These are phyloP conservation scores for Rhizopogon rudus DNA, from an alignment of 768 basidiomycete species.

Conservation along the genomic window DNA sequence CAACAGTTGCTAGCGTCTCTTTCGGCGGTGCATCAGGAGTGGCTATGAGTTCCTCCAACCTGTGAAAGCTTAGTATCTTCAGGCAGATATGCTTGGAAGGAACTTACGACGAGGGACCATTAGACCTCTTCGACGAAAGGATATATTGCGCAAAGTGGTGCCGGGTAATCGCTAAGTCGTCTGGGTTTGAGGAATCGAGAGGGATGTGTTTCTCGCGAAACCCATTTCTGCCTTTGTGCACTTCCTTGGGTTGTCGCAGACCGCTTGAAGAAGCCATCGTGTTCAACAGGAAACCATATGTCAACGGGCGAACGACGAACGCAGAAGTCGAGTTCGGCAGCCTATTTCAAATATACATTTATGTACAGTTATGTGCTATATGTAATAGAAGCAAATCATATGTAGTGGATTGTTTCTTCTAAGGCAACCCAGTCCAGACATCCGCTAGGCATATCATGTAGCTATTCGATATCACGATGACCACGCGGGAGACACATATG, in stretches of 20 bases:
- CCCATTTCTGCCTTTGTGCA: slow-evolving; percentile 13
- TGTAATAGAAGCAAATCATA: too few relatives aligned
- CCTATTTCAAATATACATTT: too few relatives aligned
- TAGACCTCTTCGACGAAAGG: slow-evolving; percentile 32
- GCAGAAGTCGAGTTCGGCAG: too few relatives aligned
- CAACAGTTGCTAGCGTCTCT: slow-evolving; percentile 24
- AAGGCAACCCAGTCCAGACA: too few relatives aligned
- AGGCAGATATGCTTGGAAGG: background rate
- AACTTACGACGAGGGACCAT: slow-evolving; percentile 38
- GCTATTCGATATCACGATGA: too few relatives aligned
- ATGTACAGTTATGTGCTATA: too few relatives aligned
- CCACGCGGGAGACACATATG: too few relatives aligned
- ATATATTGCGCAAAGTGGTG: slow-evolving; percentile 35
- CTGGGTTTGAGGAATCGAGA: slow-evolving; percentile 13
- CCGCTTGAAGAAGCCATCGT: slow-evolving; percentile 2
- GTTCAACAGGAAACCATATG: background rate
- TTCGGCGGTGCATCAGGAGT: background rate
- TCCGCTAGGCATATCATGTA: too few relatives aligned
- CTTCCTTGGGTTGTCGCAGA: slow-evolving; percentile 10
- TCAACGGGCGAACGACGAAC: too few relatives aligned
- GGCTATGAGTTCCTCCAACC: slow-evolving; percentile 18
- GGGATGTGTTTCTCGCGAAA: slow-evolving; percentile 15
- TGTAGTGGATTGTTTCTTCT: too few relatives aligned
- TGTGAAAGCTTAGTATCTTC: slow-evolving; percentile 11
- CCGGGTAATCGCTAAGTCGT: slow-evolving; percentile 22